A percentile compares a stretch with the other conserved stretches of the same genome.
Evolutionary conservation across 306 rosid genomes (phyloP).

Genomic region (Lotus japonicus): DNA sequence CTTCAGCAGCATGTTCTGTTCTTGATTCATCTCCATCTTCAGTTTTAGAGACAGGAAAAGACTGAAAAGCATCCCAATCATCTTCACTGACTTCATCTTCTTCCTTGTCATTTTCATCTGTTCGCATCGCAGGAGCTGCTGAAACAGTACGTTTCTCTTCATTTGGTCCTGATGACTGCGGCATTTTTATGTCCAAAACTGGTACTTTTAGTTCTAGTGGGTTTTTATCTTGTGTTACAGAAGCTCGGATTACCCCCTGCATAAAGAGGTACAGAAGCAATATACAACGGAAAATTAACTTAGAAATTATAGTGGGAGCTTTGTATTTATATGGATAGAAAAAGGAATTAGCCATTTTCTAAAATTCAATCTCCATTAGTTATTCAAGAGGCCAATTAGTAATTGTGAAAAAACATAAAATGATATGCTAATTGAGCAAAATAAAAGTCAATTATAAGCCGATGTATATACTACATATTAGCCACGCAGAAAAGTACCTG

Average conservation of each 20-base stretch:
- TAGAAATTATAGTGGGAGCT: neutral
- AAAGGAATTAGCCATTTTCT: neutral
- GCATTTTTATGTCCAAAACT: slow-evolving; percentile 60
- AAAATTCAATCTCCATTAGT: neutral
- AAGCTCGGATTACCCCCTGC: slow-evolving; percentile 86
- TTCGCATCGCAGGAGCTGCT: slow-evolving; percentile 9
- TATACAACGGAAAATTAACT: neutral
- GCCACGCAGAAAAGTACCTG: slow-evolving; percentile 47
- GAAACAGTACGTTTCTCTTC: slow-evolving; percentile 33
- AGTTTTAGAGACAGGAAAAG: slow-evolving; percentile 61
- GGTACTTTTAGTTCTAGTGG: slow-evolving; percentile 45
- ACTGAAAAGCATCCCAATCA: slow-evolving; percentile 95
- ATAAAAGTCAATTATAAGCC: neutral
- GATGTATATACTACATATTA: neutral
- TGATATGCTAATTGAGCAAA: slow-evolving; percentile 10
- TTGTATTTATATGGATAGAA: neutral
- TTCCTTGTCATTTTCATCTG: slow-evolving; percentile 24
- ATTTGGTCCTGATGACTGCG: slow-evolving; percentile 34
- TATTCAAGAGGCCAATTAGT: neutral
- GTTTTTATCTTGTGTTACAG: slow-evolving; percentile 62
- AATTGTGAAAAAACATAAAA: neutral
- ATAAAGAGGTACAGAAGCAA: neutral
- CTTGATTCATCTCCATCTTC: slow-evolving; percentile 42
- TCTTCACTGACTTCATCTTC: slow-evolving; percentile 63
- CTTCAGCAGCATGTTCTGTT: slow-evolving; percentile 26